Conservation (phyloP, 116 monocot genomes). For the Iris pallida region DNA sequence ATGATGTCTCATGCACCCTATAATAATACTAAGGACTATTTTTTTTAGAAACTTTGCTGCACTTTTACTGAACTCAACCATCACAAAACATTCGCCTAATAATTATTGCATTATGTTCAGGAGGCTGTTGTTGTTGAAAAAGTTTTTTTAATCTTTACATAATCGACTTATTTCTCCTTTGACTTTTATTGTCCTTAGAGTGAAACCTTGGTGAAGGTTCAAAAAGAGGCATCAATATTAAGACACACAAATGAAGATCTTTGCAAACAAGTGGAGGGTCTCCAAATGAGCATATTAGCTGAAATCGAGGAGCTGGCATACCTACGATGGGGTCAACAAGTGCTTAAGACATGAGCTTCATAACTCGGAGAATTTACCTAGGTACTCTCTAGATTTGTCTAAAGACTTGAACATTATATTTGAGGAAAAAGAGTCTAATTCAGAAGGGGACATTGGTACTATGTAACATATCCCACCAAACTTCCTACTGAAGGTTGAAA, state of each 20-base stretch:
- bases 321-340: slow-evolving; percentile 79
- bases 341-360: slow-evolving; percentile 75
- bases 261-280: slow-evolving; percentile 84
- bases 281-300: slow-evolving; percentile 77
- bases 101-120: no score
- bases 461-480: neutral
- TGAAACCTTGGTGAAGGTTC: slow-evolving; percentile 69
- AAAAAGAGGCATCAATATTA: slow-evolving; percentile 68
- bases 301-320: slow-evolving; percentile 97
- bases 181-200: slow-evolving; percentile 37
- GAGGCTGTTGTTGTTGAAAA: no score
- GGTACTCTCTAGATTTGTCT: slow-evolving; percentile 19
- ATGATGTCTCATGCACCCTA: no score
- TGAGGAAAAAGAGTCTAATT: slow-evolving; percentile 3
- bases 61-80: no score
- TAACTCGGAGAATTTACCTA: slow-evolving; percentile 53
- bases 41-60: no score
- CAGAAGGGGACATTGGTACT: slow-evolving; percentile 3
- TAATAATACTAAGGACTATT: no score
- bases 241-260: slow-evolving; percentile 78
- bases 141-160: neutral
- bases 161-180: neutral
- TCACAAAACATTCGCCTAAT: no score
- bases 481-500: slow-evolving; percentile 1
- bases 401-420: slow-evolving; percentile 15